Evolutionary conservation across 2,329 filamentous ascomycete genomes (phyloP).

Genomic region (Pseudohalonectria lignicola): DNA sequence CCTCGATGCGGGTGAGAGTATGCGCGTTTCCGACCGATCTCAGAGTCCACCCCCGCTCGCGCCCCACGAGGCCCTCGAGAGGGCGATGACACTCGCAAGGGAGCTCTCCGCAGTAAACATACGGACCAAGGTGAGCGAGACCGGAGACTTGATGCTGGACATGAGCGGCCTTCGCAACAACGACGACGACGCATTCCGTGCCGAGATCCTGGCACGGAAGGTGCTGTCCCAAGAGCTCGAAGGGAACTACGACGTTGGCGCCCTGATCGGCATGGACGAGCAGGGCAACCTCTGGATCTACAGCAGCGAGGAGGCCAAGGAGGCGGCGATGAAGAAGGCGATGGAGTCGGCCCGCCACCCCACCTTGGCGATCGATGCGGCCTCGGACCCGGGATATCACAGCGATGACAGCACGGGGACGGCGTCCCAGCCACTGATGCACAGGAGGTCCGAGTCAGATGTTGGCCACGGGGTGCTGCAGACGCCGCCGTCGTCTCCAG

Average conservation of each 20-base stretch:
- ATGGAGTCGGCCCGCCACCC: constrained; percentile 36
- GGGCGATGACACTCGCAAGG: constrained; percentile 75
- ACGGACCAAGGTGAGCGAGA: constrained; percentile 82
- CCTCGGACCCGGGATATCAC: constrained; percentile 90
- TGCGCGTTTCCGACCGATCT: constrained; percentile 43
- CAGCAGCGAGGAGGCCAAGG: constrained; percentile 91
- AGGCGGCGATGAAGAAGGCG: constrained; percentile 64
- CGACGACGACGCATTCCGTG: constrained; percentile 82
- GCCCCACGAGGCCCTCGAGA: constrained; percentile 64
- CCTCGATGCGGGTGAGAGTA: constrained; percentile 24
- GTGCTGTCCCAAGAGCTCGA: constrained; percentile 88
- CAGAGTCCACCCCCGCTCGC: constrained; percentile 67
- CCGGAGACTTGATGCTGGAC: constrained; percentile 91
- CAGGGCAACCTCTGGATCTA: constrained; percentile 99
- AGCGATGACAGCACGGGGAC: constrained; percentile 68
- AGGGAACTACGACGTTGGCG: constrained; percentile 91
- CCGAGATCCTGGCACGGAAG: constrained; percentile 86
- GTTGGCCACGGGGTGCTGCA: constrained; percentile 40
- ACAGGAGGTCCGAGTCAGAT: constrained; percentile 59
- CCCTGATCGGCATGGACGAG: constrained; percentile 89
- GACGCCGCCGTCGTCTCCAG: constrained; percentile 62
- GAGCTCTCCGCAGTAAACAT: constrained; percentile 87
- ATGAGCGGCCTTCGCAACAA: constrained; percentile 96
- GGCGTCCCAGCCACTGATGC: constrained; percentile 32
- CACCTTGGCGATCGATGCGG: constrained; percentile 59